Conservation (phyloP, 306 rosid species). For the Cucurbita argyrosperma region DNA sequence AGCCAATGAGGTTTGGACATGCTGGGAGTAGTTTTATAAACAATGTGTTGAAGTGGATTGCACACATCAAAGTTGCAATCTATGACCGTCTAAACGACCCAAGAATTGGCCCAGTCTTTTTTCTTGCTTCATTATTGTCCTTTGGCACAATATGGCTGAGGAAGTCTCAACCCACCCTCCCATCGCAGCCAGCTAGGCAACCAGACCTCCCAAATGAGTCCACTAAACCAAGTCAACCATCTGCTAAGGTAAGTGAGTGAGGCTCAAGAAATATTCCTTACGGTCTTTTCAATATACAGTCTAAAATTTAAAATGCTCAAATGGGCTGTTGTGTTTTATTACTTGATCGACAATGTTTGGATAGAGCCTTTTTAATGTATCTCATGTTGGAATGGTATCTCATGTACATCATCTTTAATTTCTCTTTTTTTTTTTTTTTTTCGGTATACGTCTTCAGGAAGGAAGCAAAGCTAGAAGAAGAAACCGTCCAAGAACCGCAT, state of each 20-base stretch:
- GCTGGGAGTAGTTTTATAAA: conserved; percentile 29
- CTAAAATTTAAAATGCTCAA: neutral
- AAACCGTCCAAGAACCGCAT: conserved; percentile 12
- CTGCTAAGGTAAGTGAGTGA: conserved; percentile 29
- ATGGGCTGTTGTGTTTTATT: neutral
- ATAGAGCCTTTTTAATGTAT: neutral
- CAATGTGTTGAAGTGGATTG: conserved; percentile 22
- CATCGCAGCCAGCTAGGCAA: conserved; percentile 4
- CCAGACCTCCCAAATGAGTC: conserved; percentile 1
- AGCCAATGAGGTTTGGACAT: conserved; percentile 48
- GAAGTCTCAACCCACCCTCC: conserved; percentile 40
- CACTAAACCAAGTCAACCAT: conserved; percentile 25
- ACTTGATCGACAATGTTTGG: neutral
- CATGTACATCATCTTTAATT: neutral
- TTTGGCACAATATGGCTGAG: conserved; percentile 61
- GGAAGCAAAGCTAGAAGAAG: conserved; percentile 28
- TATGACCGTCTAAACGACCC: conserved; percentile 50
- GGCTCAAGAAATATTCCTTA: neutral
- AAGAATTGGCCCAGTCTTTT: conserved; percentile 69
- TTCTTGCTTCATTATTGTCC: conserved; percentile 65
- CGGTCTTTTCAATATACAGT: neutral
- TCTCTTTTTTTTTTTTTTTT: neutral
- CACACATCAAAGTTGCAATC: conserved; percentile 22
- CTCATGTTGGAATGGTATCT: neutral
- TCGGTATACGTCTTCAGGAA: conserved; percentile 20